Evolutionary conservation across 441 rosid genomes (phyloP), one percentile per base, ranked within the genome.

Genomic region (Daphne laureola): DNA sequence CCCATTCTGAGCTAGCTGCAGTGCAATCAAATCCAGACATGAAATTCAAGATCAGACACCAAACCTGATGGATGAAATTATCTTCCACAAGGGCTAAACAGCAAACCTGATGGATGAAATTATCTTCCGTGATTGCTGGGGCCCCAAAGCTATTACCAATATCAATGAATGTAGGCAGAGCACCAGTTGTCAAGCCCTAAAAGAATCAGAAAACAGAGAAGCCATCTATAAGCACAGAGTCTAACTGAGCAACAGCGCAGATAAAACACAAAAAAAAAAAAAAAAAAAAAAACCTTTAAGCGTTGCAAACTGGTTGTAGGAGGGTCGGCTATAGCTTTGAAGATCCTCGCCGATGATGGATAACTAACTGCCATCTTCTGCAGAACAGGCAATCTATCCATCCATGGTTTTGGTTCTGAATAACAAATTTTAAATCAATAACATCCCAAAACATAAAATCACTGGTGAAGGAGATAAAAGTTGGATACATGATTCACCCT

Each of bases 271-370:
- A 48, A 2, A n/a, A n/a, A n/a, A n/a, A n/a, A n/a, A n/a, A n/a
- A n/a, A n/a, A n/a, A n/a, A 12, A 21, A 42, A 87, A 12, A 21
- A 42, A 87, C 96, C 89, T 90, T 93, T 66, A 93, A 73, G 54
- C 99, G 86, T 67, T 90, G 99, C 63, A 90, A 76, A 67, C 95
- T 93, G 2, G 99, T 93, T 2, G 99, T 93, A 23, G 99, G 97
- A 55, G 99, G 99, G 67, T 93, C 96, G 15, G 97, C 95, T 67
- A 90, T 77, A 45, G 97, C 97, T 71, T 87, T 87, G 73, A 90
- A 93, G 55, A 93, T 85, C 72, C 69, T 86, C 43, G 96, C 84
- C 45, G 92, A 76, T 1, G 93, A 78, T 21, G 81, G 70, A 52
- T 79, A 55, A 25, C 51, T 54, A 59, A 56, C 77, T n/a, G 97